Percentiles rank a stretch among this genome's conserved stretches.
phyloP scores from a whole-genome alignment of 1,139 yeast species.

The Insectozyma bohioensis region DNA sequence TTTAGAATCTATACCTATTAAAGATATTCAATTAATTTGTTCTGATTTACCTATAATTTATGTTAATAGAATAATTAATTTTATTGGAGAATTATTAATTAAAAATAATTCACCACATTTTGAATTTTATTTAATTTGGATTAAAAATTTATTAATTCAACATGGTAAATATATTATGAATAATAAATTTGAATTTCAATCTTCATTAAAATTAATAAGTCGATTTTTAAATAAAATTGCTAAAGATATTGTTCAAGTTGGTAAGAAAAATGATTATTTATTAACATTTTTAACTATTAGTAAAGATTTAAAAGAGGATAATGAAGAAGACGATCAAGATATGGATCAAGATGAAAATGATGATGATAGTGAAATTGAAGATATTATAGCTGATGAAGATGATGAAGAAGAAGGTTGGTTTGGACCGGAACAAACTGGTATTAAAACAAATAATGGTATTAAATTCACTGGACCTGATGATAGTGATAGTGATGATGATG shows the following conservation, averaged over 20 bases:
- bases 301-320: constrained; percentile 20
- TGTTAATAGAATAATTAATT: constrained; percentile 62
- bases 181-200: constrained; percentile 63
- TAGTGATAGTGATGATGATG: constrained; percentile 8
- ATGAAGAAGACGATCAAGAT: constrained; percentile 16
- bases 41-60: constrained; percentile 75
- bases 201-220: constrained; percentile 69
- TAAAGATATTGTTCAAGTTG: constrained; percentile 63
- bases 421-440: constrained; percentile 14
- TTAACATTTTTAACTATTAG: constrained; percentile 38
- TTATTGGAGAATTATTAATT: constrained; percentile 68
- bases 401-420: constrained; percentile 22
- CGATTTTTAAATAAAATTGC: constrained; percentile 74
- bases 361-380: constrained; percentile 21
- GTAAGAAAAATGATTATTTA: constrained; percentile 56
- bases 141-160: constrained; percentile 58
- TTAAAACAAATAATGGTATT: constrained; percentile 15
- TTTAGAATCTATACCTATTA: constrained; percentile 74
- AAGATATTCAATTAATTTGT: constrained; percentile 66
- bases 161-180: constrained; percentile 77
- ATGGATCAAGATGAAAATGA: constrained; percentile 17
- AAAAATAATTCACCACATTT: constrained; percentile 70
- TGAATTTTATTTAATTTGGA: constrained; percentile 84
- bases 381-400: constrained; percentile 16
- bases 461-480: constrained; percentile 15